Conservation (phyloP, 2,329 filamentous ascomycete genomes). For the Trichoderma atrobrunneum region DNA sequence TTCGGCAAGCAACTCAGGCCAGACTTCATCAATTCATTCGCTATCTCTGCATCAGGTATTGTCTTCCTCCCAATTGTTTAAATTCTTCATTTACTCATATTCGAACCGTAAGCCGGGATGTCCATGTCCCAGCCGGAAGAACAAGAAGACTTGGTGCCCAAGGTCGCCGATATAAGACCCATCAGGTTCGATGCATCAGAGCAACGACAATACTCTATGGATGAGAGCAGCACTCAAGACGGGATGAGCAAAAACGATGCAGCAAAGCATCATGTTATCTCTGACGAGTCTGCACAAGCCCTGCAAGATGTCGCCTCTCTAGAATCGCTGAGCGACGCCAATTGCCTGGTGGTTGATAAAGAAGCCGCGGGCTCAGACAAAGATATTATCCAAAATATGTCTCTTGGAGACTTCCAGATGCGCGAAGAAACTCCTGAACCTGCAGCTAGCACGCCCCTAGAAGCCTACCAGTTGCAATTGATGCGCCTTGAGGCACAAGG, state of each 20-base stretch:
- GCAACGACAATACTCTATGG: neutral
- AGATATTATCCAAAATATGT: neutral
- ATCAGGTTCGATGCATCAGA: neutral
- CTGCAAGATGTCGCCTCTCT: neutral
- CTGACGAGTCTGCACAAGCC: neutral
- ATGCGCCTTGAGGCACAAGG: neutral
- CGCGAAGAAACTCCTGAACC: neutral
- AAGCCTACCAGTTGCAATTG: neutral
- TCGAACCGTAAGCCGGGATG: neutral
- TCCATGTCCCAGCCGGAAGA: neutral
- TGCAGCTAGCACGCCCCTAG: neutral
- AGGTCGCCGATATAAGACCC: neutral
- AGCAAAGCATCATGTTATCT: neutral
- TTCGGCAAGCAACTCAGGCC: neutral
- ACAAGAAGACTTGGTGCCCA: neutral
- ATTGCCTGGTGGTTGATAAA: neutral
- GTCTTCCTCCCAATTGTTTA: neutral
- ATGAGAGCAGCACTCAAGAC: neutral
- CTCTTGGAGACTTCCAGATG: neutral
- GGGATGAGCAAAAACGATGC: neutral
- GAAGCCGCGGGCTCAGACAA: neutral
- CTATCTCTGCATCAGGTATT: neutral
- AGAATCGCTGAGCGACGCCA: neutral
- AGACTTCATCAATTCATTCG: neutral
- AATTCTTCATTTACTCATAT: neutral